Base-by-base conservation (phyloP, 2,329 filamentous ascomycete genomes). In the Monilinia laxa region DNA sequence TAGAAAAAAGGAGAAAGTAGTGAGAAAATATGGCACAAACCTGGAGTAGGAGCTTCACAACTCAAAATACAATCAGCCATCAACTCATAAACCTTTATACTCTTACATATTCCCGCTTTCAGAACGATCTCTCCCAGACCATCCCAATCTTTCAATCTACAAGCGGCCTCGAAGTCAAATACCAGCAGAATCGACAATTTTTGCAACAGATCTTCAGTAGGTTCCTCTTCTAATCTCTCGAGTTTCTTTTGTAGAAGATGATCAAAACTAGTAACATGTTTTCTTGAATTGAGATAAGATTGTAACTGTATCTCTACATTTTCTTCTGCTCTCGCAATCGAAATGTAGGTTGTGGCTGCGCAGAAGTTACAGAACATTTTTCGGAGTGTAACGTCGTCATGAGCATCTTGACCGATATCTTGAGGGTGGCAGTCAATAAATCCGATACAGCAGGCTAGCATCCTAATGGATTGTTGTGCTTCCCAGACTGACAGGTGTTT, bases 81-180 rank as follows among this genome's bases (percentile, higher is more conserved):
- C 0, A 85, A 80, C 68, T 89, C 87, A 66, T 85, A 85, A 23
- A 84, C 79, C 4, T 75, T 71, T 45, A 81, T 77, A 62, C 80
- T 80, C 23, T 77, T 76, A 66, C 81, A 85, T 0, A 73, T 63
- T 7, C 77, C 78, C 1, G 83, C 81, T 63, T 80, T 82, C 64
- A 82, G 74, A 28, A 95, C 83, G 10, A 92, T 84, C 20, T 79
- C 76, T 6, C 82, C 79, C 1, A 96, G 79, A 49, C 85, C 82
- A 54, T 90, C 84, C 89, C 89, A 95, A 25, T 84, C 81, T 68
- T 87, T 84, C 5, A 95, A 80, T 42, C 81, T 82, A 51, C 90
- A 79, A 0, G 89, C 86, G 2, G 87, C 89, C 79, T 97, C 93
- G 68, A 96, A 90, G 70, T 95, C 90, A 70, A 93, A 91, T 0